Percentiles rank a stretch among this genome's conserved stretches.
Conservation (phyloP, 2,329 filamentous ascomycete genomes). For the Pseudocercospora vitis region DNA sequence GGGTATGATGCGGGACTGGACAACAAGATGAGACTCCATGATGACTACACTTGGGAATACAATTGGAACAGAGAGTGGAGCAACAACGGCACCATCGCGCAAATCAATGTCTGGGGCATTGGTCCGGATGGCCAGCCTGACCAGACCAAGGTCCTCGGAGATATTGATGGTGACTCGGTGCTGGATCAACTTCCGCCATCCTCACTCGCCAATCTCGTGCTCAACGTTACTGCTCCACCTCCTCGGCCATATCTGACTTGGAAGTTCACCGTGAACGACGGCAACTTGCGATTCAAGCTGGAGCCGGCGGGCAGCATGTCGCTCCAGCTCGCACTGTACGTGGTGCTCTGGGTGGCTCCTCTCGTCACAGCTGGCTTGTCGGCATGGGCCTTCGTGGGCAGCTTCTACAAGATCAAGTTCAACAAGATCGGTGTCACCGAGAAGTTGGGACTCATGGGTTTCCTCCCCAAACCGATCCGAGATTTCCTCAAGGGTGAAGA, state of each 20-base stretch:
- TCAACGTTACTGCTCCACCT: constrained; percentile 56
- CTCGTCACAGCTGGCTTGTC: constrained; percentile 50
- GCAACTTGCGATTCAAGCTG: constrained; percentile 50
- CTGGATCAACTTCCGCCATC: constrained; percentile 61
- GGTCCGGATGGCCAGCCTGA: constrained; percentile 62
- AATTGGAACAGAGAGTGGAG: constrained; percentile 64
- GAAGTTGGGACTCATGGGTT: constrained; percentile 25
- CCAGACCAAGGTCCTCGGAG: constrained; percentile 57
- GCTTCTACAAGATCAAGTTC: constrained; percentile 63
- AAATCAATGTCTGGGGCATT: constrained; percentile 65
- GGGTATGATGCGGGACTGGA: constrained; percentile 61
- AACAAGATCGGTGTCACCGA: constrained; percentile 52
- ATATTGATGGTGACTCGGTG: constrained; percentile 59
- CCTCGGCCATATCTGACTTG: constrained; percentile 58
- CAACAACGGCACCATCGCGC: constrained; percentile 47
- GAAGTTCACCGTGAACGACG: constrained; percentile 55
- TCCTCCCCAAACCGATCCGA: constrained; percentile 15
- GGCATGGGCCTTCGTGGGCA: constrained; percentile 57
- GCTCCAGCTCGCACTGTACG: constrained; percentile 54
- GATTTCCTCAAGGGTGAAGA: constrained; percentile 11
- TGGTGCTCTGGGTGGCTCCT: constrained; percentile 55
- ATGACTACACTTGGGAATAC: constrained; percentile 54
- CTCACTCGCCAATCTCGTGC: constrained; percentile 42
- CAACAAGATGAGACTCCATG: constrained; percentile 51
- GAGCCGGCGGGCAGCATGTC: constrained; percentile 55